Conservation (phyloP, 768 basidiomycete species). For the Dioszegia crocea region DNA sequence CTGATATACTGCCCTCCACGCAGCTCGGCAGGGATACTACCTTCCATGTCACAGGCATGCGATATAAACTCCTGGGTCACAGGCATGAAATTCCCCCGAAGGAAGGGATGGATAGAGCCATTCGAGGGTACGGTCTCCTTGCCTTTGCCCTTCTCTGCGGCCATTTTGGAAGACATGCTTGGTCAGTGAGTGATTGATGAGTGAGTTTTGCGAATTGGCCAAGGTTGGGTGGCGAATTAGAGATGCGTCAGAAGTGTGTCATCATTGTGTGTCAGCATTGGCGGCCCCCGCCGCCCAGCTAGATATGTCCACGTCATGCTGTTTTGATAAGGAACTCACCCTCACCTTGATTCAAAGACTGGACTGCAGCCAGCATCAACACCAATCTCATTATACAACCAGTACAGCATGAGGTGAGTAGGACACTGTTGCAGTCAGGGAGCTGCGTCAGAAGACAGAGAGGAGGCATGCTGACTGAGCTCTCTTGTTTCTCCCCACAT, state of each 20-base stretch:
- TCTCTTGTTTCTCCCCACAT: not conserved
- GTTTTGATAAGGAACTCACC: not conserved
- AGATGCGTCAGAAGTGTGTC: not conserved
- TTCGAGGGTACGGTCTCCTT: constrained; percentile 4
- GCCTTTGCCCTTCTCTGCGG: not conserved
- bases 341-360: not conserved
- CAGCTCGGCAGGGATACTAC: constrained; percentile 47
- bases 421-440: not conserved
- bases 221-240: too few species aligned
- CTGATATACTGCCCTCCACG: constrained; percentile 50
- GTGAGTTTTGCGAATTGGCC: not conserved
- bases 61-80: constrained; percentile 46
- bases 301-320: constrained; percentile 1
- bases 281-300: not conserved
- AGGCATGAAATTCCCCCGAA: constrained; percentile 50
- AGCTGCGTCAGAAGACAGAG: not conserved
- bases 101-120: constrained; percentile 46
- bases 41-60: constrained; percentile 37
- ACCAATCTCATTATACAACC: too few species aligned
- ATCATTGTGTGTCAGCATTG: not conserved
- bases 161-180: not conserved
- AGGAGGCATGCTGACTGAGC: not conserved
- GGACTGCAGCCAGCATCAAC: too few species aligned
- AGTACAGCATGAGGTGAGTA: constrained; percentile 18
- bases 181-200: not conserved